Percentiles rank a stretch among this genome's conserved stretches.
Evolutionary conservation across 345 rosid genomes (phyloP).

Genomic region (Cardamine resedifolia): DNA sequence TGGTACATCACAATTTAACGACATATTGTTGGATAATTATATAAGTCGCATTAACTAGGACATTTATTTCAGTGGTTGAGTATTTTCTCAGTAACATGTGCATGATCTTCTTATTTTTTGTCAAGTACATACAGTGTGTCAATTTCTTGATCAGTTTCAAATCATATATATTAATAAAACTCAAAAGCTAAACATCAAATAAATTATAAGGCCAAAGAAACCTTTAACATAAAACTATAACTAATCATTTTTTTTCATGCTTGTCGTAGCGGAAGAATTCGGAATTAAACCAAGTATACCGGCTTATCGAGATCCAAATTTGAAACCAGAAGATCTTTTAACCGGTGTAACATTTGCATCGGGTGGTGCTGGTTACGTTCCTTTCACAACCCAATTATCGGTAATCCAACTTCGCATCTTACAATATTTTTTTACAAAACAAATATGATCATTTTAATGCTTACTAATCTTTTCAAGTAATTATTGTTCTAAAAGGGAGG

Average conservation of each 20-base stretch:
- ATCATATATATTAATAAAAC: not conserved
- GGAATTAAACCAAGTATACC: constrained; percentile 58
- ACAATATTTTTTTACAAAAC: not conserved
- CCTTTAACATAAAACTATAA: not conserved
- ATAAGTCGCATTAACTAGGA: not conserved
- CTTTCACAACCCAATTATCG: constrained; percentile 43
- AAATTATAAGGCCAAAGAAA: not conserved
- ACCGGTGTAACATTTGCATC: constrained; percentile 75
- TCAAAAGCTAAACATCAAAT: not conserved
- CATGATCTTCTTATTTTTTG: not conserved
- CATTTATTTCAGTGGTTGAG: constrained; percentile 18
- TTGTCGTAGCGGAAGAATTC: constrained; percentile 41
- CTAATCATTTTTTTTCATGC: not conserved
- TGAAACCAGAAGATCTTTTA: constrained; percentile 51
- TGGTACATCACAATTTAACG: not conserved
- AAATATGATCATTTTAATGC: not conserved
- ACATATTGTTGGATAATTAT: not conserved
- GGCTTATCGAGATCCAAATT: constrained; percentile 51
- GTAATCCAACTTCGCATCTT: constrained; percentile 27
- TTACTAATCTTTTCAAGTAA: not conserved
- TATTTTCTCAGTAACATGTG: not conserved
- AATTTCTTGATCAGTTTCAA: not conserved
- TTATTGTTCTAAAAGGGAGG: constrained; percentile 38
- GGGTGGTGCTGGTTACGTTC: constrained; percentile 56
- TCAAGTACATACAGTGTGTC: constrained; percentile 3